phyloP scores from a whole-genome alignment of 306 rosid genomes.

The Mimosa pudica region DNA sequence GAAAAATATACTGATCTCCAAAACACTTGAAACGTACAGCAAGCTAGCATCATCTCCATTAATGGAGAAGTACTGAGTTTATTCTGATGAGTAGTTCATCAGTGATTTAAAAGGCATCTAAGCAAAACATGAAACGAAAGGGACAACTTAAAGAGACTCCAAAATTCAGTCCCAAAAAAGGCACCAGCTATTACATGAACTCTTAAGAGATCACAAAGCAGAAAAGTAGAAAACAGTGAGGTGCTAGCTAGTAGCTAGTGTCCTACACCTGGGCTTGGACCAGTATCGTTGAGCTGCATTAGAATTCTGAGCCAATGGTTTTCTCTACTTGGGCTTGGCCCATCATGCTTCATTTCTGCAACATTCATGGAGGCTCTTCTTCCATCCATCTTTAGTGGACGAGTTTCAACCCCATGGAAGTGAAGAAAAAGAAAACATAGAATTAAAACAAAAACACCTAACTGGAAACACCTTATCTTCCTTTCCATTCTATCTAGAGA shows the following conservation, averaged over 20 bases:
- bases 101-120: neutral
- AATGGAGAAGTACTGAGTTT: neutral
- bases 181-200: neutral
- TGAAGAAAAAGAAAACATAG: conserved; percentile 12
- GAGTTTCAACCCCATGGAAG: conserved; percentile 27
- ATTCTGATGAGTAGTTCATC: neutral
- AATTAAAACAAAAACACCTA: conserved; percentile 28
- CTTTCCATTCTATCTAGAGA: conserved; percentile 31
- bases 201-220: neutral
- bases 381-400: conserved; percentile 28
- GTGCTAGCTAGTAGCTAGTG: conserved; percentile 27
- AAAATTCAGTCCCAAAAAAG: neutral
- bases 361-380: neutral
- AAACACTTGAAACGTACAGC: neutral
- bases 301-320: conserved; percentile 40
- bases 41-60: neutral
- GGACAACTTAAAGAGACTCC: neutral
- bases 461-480: conserved; percentile 4
- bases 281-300: conserved; percentile 26
- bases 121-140: neutral
- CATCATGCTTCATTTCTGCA: conserved; percentile 44
- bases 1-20: neutral
- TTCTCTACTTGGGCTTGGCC: conserved; percentile 55
- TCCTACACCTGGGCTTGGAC: conserved; percentile 49
- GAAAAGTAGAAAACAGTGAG: neutral